phyloP scores from a whole-genome alignment of 2,329 filamentous ascomycete species.

The Balansia obtecta region DNA sequence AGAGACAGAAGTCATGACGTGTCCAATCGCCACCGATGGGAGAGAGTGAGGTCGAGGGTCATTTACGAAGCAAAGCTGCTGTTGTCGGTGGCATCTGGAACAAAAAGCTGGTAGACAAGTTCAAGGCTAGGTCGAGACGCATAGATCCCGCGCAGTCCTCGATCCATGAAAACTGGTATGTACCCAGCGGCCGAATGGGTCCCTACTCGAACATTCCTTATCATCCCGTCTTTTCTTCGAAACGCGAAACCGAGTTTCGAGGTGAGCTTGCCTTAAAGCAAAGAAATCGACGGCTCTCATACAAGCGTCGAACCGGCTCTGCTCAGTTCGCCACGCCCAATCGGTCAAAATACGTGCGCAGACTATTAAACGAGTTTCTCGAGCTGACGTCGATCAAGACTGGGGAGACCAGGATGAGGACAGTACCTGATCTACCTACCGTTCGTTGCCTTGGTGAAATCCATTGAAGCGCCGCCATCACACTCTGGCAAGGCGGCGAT shows the following conservation, averaged over 20 bases:
- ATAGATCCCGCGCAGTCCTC: neutral
- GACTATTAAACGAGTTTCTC: slow-evolving; percentile 1
- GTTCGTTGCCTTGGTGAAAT: slow-evolving; percentile 1
- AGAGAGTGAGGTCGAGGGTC: neutral
- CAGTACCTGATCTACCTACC: neutral
- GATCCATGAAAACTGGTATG: neutral
- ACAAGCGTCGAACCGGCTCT: neutral
- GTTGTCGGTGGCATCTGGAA: neutral
- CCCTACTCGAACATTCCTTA: neutral
- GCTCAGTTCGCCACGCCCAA: neutral
- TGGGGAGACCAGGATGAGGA: neutral
- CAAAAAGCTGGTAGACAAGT: neutral
- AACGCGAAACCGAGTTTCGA: neutral
- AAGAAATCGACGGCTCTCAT: no score
- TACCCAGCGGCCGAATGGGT: neutral
- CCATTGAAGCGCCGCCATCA: neutral
- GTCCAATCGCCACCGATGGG: neutral
- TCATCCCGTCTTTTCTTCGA: slow-evolving; percentile 1
- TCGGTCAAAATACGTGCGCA: neutral
- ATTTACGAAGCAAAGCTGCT: neutral
- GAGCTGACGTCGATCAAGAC: neutral
- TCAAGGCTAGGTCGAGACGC: neutral
- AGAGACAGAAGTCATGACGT: neutral
- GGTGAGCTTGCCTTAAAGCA: neutral
- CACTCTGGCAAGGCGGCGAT: slow-evolving; percentile 2